A percentile compares a stretch with the other conserved stretches of the same genome.
Conservation (phyloP, 192 early-diverging fungal genomes). For the Backusella psychrophila region DNA sequence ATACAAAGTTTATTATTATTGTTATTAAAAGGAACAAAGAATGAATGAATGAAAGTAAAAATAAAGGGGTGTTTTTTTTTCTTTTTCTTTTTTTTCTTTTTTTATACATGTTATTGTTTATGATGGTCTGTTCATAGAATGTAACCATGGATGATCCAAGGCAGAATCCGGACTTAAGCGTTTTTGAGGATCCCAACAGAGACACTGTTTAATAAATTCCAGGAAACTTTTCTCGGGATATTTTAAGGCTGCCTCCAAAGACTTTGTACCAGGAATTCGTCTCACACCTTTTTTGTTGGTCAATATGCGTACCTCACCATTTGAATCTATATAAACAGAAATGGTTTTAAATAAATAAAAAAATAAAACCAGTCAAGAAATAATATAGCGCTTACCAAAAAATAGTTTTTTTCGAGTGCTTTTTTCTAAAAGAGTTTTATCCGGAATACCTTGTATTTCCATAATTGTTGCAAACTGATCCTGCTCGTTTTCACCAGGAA, state of each 20-base stretch:
- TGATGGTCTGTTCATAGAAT: background rate
- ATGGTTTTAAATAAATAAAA: slow-evolving; percentile 1
- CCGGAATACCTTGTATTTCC: slow-evolving; percentile 84
- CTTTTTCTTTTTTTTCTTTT: background rate
- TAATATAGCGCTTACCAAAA: slow-evolving; percentile 64
- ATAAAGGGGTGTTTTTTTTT: background rate
- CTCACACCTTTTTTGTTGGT: slow-evolving; percentile 86
- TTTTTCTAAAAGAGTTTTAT: slow-evolving; percentile 64
- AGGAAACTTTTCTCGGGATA: slow-evolving; percentile 74
- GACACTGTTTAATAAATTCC: slow-evolving; percentile 79
- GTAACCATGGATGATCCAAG: slow-evolving; percentile 8
- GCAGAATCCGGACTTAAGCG: background rate
- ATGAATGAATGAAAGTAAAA: background rate
- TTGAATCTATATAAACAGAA: slow-evolving; percentile 32
- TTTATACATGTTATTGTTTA: background rate
- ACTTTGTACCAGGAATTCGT: slow-evolving; percentile 68
- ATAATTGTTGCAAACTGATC: slow-evolving; percentile 92
- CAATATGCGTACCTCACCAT: slow-evolving; percentile 52
- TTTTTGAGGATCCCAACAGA: slow-evolving; percentile 78
- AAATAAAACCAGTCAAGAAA: background rate
- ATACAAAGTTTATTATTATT: background rate
- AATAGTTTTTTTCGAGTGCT: slow-evolving; percentile 79
- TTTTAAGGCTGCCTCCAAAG: slow-evolving; percentile 67
- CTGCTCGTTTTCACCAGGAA: slow-evolving; percentile 94
- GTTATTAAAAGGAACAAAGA: background rate